A percentile compares a stretch with the other conserved stretches of the same genome.
Conservation (phyloP, 495 filamentous ascomycete species). For the Xylaria venustula region DNA sequence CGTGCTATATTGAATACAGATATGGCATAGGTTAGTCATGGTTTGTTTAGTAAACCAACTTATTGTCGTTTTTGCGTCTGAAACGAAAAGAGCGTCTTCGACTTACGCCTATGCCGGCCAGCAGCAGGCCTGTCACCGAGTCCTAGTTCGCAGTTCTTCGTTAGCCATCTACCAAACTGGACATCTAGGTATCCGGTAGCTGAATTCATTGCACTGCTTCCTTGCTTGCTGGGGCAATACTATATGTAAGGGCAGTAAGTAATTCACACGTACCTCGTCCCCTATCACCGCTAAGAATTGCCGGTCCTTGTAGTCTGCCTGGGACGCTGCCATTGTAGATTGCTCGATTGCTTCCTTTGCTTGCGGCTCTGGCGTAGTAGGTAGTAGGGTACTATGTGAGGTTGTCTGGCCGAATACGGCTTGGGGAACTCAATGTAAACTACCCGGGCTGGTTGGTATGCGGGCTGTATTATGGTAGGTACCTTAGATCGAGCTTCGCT, state of each 20-base stretch:
- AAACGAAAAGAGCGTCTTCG: too few relatives aligned
- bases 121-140: constrained; percentile 89
- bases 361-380: too few relatives aligned
- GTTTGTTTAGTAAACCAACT: too few relatives aligned
- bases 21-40: neutral
- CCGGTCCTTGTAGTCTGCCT: constrained; percentile 76
- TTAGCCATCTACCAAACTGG: neutral
- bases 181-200: neutral
- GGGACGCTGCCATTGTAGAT: constrained; percentile 50
- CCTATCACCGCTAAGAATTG: constrained; percentile 97
- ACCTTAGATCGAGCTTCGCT: neutral
- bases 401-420: constrained; percentile 3
- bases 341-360: neutral
- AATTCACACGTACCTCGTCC: constrained; percentile 69
- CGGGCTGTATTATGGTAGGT: neutral
- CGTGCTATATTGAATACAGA: constrained; percentile 29
- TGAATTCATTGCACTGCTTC: neutral
- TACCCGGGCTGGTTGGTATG: too few relatives aligned
- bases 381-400: constrained; percentile 2
- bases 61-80: too few relatives aligned
- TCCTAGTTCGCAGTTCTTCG: constrained; percentile 53
- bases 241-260: too few relatives aligned
- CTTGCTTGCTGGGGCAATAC: neutral
- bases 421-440: neutral
- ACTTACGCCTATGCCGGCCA: constrained; percentile 92